phyloP scores from a whole-genome alignment of 169 alveolate species.

The Condylostoma magnum region DNA sequence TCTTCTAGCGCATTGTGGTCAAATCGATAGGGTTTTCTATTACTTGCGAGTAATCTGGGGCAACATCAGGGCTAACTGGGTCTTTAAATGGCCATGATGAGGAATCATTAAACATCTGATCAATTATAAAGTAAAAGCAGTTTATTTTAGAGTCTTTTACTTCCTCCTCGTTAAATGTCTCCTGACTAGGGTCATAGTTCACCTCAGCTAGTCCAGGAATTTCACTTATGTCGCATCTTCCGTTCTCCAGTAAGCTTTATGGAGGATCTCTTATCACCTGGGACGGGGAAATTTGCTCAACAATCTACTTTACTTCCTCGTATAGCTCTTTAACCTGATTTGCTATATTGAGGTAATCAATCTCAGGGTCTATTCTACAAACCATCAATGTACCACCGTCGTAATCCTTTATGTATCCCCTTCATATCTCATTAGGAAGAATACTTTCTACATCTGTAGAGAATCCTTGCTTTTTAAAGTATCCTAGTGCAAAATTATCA shows the following conservation, averaged over 20 bases:
- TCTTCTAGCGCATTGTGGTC: slow-evolving; percentile 83
- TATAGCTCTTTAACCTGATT: background rate
- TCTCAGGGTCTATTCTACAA: slow-evolving; percentile 91
- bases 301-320: background rate
- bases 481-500: slow-evolving; percentile 98
- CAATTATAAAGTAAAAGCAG: slow-evolving; percentile 19
- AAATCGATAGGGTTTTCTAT: slow-evolving; percentile 96
- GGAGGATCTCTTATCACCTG: background rate
- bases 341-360: slow-evolving; percentile 79
- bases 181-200: background rate
- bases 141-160: background rate
- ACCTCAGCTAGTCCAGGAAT: slow-evolving; percentile 1
- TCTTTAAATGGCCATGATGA: slow-evolving; percentile 93
- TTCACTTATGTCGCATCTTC: background rate
- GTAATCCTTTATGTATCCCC: slow-evolving; percentile 98
- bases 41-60: slow-evolving; percentile 96
- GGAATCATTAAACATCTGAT: background rate
- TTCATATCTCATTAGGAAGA: slow-evolving; percentile 96
- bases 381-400: slow-evolving; percentile 99
- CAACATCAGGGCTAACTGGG: slow-evolving; percentile 95
- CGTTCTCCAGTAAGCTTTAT: background rate
- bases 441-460: slow-evolving; percentile 84
- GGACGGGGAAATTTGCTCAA: background rate
- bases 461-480: slow-evolving; percentile 97
- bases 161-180: slow-evolving; percentile 1